These are phyloP conservation scores for Globisporangium iwayamae DNA, from an alignment of 352 stramenopile genomes.

Conservation along the genomic window DNA sequence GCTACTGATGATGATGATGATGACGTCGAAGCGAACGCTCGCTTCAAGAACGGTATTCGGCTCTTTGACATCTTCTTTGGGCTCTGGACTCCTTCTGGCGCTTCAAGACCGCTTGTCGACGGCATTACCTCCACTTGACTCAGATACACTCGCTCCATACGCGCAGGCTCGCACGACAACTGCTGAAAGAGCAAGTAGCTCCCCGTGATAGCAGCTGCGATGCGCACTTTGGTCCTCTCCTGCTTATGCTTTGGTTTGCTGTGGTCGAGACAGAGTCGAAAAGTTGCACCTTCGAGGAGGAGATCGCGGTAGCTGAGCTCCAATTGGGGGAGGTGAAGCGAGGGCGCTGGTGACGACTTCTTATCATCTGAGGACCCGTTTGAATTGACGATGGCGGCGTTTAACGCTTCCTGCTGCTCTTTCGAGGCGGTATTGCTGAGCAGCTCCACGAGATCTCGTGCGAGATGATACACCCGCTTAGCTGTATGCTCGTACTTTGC, in stretches of 20 bases:
- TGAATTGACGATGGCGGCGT: neutral
- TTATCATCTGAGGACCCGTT: neutral
- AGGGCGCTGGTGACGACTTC: neutral
- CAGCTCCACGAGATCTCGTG: slow-evolving; percentile 21
- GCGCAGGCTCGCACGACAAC: slow-evolving; percentile 16
- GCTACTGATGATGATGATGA: neutral
- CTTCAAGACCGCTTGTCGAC: neutral
- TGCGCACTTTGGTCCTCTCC: slow-evolving; percentile 26
- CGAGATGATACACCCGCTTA: slow-evolving; percentile 21
- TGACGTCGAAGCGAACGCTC: slow-evolving; percentile 20
- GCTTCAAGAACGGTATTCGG: neutral
- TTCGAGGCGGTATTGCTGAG: neutral
- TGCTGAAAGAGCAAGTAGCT: slow-evolving; percentile 44
- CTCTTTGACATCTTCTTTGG: slow-evolving; percentile 3
- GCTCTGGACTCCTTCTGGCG: neutral
- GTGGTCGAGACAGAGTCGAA: slow-evolving; percentile 18
- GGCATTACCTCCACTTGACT: slow-evolving; percentile 31
- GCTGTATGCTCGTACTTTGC: slow-evolving; percentile 19
- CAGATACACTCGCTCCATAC: slow-evolving; percentile 39
- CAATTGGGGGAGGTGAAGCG: slow-evolving; percentile 6
- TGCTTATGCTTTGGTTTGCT: slow-evolving; percentile 17
- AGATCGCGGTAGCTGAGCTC: slow-evolving; percentile 23
- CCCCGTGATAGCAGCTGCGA: slow-evolving; percentile 30
- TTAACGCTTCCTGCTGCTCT: neutral
- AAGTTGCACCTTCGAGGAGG: slow-evolving; percentile 21